A percentile compares a stretch with the other conserved stretches of the same genome.
Conservation (phyloP, 768 basidiomycete genomes). For the Termitomyces sp. region DNA sequence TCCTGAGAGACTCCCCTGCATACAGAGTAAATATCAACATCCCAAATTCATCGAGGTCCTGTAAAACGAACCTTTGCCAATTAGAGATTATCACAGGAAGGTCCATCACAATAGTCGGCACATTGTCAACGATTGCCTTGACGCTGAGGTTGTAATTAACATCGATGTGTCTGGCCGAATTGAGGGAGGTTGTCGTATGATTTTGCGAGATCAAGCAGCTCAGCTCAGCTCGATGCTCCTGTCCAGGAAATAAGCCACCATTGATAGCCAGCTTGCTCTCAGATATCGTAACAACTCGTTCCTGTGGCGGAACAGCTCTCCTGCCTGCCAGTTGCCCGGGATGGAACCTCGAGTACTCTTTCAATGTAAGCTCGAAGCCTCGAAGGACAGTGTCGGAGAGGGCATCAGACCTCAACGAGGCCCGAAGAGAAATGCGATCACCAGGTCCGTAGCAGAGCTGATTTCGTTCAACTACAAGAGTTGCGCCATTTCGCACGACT, state of each 20-base stretch:
- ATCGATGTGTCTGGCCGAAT: conserved; percentile 79
- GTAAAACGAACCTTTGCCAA: conserved; percentile 66
- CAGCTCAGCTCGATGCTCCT: conserved; percentile 69
- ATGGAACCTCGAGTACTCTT: conserved; percentile 74
- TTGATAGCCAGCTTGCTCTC: conserved; percentile 73
- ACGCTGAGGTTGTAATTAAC: conserved; percentile 76
- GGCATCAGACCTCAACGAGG: conserved; percentile 68
- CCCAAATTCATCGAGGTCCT: neutral
- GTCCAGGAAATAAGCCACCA: conserved; percentile 68
- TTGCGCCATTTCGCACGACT: conserved; percentile 60
- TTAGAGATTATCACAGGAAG: conserved; percentile 80
- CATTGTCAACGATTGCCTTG: conserved; percentile 71
- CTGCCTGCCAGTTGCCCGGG: conserved; percentile 54
- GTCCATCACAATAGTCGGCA: conserved; percentile 61
- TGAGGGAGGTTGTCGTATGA: conserved; percentile 78
- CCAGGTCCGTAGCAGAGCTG: conserved; percentile 84
- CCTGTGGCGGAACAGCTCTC: conserved; percentile 50
- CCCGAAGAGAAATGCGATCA: conserved; percentile 70
- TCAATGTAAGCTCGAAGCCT: conserved; percentile 77
- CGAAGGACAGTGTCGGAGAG: conserved; percentile 68
- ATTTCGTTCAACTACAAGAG: conserved; percentile 69
- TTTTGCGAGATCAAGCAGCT: conserved; percentile 62
- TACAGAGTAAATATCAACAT: conserved; percentile 6
- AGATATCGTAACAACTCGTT: conserved; percentile 48
- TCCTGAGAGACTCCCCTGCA: conserved; percentile 65